These are phyloP conservation scores for Coemansia sp. DNA, from an alignment of 192 early-diverging fungal genomes.

Conservation along the genomic window DNA sequence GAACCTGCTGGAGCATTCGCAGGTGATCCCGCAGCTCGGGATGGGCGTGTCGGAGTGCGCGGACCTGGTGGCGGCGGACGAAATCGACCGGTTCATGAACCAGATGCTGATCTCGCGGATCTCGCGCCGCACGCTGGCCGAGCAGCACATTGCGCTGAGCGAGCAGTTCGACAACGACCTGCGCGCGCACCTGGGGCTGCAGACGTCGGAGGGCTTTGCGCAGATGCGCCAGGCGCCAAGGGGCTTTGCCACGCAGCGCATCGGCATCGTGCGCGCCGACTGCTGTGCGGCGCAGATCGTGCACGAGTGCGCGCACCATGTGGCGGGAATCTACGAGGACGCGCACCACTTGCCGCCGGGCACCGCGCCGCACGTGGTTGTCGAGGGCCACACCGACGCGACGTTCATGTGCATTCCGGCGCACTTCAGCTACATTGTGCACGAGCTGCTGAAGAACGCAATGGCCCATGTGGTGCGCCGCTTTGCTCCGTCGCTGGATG, in stretches of 20 bases:
- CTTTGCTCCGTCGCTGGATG: conserved; percentile 40
- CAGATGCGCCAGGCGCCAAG: conserved; percentile 45
- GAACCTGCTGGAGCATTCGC: conserved; percentile 76
- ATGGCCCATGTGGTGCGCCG: conserved; percentile 70
- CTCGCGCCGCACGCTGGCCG: conserved; percentile 84
- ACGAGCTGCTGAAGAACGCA: conserved; percentile 87
- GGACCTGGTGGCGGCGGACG: conserved; percentile 62
- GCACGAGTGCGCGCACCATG: conserved; percentile 52
- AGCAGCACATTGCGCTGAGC: conserved; percentile 88
- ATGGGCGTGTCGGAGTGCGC: conserved; percentile 82
- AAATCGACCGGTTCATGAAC: conserved; percentile 85
- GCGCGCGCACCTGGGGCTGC: conserved; percentile 26
- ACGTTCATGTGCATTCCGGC: conserved; percentile 92
- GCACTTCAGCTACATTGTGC: conserved; percentile 91
- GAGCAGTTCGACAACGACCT: conserved; percentile 58
- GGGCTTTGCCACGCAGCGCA: conserved; percentile 58
- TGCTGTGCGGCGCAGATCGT: conserved; percentile 52
- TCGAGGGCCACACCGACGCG: conserved; percentile 74
- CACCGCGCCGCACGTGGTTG: conserved; percentile 67
- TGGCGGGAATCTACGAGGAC: conserved; percentile 46
- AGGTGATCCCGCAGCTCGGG: conserved; percentile 86
- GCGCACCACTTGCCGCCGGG: conserved; percentile 46
- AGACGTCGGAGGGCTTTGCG: conserved; percentile 33
- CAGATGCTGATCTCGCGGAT: conserved; percentile 87
- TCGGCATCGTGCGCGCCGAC: conserved; percentile 49